Percentiles rank a stretch among this genome's conserved stretches.
phyloP scores from a whole-genome alignment of 148 eudicot species.

The Vaccinium vitisidaea region DNA sequence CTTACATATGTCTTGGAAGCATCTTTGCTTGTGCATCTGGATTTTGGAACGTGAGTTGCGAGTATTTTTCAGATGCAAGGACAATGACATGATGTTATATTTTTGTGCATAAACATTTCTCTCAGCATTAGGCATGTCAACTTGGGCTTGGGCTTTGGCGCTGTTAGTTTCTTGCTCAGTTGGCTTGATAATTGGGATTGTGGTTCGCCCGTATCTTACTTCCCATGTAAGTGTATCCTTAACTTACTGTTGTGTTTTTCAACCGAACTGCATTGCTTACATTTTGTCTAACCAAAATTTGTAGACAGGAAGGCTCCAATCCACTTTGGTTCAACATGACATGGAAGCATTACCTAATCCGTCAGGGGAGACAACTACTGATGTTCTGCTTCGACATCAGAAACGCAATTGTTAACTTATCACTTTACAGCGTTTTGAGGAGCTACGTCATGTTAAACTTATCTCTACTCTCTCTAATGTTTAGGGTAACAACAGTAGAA shows the following conservation, averaged over 20 bases:
- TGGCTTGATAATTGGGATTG: slow-evolving; percentile 53
- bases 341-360: slow-evolving; percentile 68
- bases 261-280: background rate
- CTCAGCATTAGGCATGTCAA: slow-evolving; percentile 34
- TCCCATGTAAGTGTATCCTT: slow-evolving; percentile 47
- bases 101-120: background rate
- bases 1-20: background rate
- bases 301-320: slow-evolving; percentile 63
- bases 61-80: background rate
- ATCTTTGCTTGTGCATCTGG: background rate
- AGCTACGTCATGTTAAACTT: slow-evolving; percentile 28
- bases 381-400: slow-evolving; percentile 59
- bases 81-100: background rate
- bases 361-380: slow-evolving; percentile 58
- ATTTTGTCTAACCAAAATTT: slow-evolving; percentile 37
- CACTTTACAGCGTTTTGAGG: slow-evolving; percentile 15
- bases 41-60: background rate
- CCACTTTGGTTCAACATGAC: slow-evolving; percentile 38
- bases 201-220: slow-evolving; percentile 53
- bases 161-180: slow-evolving; percentile 45
- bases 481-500: slow-evolving; percentile 28
- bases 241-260: background rate
- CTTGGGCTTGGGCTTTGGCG: slow-evolving; percentile 40
- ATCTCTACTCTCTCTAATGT: slow-evolving; percentile 51
- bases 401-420: slow-evolving; percentile 74